Base-by-base conservation (phyloP, 768 basidiomycete genomes). In the Leccinum barrowsii region DNA sequence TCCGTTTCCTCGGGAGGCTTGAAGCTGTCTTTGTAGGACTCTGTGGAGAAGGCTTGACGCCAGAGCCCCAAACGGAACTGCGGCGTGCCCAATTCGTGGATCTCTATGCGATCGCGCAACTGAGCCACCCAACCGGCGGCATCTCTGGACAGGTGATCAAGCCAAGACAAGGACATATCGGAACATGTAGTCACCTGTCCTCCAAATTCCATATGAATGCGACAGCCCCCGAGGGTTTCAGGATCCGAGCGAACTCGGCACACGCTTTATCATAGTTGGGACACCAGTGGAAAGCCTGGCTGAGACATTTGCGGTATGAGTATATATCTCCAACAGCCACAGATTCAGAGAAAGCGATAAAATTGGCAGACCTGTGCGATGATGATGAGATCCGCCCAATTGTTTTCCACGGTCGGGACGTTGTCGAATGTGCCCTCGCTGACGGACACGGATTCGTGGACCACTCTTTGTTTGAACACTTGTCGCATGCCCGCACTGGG, bases 261-360 rank as follows among this genome's bases (percentile, higher is more conserved):
- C 83, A 79, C 1, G 94, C 92, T 54, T 76, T 77, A 49, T 84
- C 81, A 67, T 85, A 88, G 69, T 94, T 83, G 10, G 87, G 88
- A 61, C 90, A 90, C 95, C 95, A 98, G 75, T 98, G 95, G 72
- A 87, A 97, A 15, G 95, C 95, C 86, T 95, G 69, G 57, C 4
- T 1, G 5, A 44, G 8, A 57, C 50, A 28, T 42, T 42, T 50
- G n/a, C n/a, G 57, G 48, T 59, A 65, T 54, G 55, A 62, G 47
- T 22, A 13, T 28, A 10, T 11, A 42, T 42, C n/a, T 11, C 40
- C 42, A 11, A 19, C 15, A 54, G 7, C 13, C 22, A 28, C 42
- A 22, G 17, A 32, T 5, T n/a, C 22, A 26, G 42, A 12, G 46
- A 15, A 22, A 32, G 12, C 5, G 12, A 12, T 12, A 32, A 50